phyloP scores from a whole-genome alignment of 805 yeast species.

The Saccharomycopsis schoenii region DNA sequence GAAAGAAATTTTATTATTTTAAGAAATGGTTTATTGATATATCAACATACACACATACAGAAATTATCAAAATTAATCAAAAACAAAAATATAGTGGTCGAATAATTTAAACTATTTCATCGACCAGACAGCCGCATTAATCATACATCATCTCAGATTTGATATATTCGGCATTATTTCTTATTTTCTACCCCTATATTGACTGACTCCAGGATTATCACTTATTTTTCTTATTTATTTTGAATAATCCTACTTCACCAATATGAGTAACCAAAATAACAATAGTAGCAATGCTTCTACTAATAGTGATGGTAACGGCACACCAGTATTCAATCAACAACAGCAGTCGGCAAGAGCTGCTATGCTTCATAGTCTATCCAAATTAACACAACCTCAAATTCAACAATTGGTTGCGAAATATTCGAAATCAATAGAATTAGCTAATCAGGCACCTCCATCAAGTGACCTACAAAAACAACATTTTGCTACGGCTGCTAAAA shows the following conservation, averaged over 20 bases:
- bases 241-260: background rate
- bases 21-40: too few species aligned
- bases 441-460: constrained; percentile 5
- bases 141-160: too few species aligned
- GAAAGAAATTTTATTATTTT: background rate
- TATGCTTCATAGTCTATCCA: background rate
- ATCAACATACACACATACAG: background rate
- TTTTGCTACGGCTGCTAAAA: constrained; percentile 13
- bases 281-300: background rate
- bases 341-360: background rate
- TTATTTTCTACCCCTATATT: background rate
- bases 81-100: background rate
- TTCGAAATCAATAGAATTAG: constrained; percentile 7
- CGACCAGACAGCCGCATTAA: background rate
- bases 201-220: background rate
- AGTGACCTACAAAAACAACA: constrained; percentile 13
- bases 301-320: background rate
- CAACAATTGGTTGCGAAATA: constrained; percentile 10
- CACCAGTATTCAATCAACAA: background rate
- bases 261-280: constrained; percentile 1
- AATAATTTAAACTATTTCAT: too few species aligned
- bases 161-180: background rate
- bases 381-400: constrained; percentile 11
- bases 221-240: background rate
- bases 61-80: background rate